Base-by-base conservation (phyloP, 2,329 filamentous ascomycete species). In the Trichocomaceae sp. region DNA sequence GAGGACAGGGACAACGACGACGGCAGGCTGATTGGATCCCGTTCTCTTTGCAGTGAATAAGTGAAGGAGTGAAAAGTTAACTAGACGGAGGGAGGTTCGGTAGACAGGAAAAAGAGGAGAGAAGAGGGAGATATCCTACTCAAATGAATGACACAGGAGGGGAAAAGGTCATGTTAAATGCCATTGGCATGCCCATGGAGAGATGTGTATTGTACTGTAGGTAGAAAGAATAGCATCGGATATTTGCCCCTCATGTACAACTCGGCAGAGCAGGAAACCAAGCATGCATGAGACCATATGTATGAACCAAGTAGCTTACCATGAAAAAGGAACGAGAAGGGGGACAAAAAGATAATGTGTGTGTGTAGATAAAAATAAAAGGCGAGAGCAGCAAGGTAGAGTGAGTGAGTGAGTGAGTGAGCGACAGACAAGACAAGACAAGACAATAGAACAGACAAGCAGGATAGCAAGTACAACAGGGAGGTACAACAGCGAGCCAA, bases 351-450 rank as follows among this genome's bases (percentile, higher is more conserved):
- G 39, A 23, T 17, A 20, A 23, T 26, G 33, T 50, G 35, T 22
- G 12, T 44, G 19, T 29, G 39, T 39, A 26, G 35, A 39, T 47
- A 49, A 35, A 39, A 48, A 52, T 48, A 22, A 41, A 49, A 39
- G 44, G 48, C 44, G 17, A 41, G 45, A 31, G 47, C 26, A 42
- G 22, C 23, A 26, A 3, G 7, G 29, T n/a, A 41, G 41, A 52
- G 66, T 61, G 66, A 29, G 67, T 65, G 67, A 68, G 64, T 67
- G 23, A 26, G 29, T 33, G 41, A 52, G 66, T 61, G 66, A 29
- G 67, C 64, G 67, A 68, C 65, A 67, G n/a, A n/a, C n/a, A n/a
- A n/a, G n/a, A n/a, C 66, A 64, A 63, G 64, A 67, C 69, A 69
- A 70, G 64, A 69, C 65, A 61, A 6, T 8, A 10, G 26, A 29